Percentiles rank a stretch among this genome's conserved stretches.
Conservation (phyloP, 345 rosid species). For the Rhodamnia rubescens region DNA sequence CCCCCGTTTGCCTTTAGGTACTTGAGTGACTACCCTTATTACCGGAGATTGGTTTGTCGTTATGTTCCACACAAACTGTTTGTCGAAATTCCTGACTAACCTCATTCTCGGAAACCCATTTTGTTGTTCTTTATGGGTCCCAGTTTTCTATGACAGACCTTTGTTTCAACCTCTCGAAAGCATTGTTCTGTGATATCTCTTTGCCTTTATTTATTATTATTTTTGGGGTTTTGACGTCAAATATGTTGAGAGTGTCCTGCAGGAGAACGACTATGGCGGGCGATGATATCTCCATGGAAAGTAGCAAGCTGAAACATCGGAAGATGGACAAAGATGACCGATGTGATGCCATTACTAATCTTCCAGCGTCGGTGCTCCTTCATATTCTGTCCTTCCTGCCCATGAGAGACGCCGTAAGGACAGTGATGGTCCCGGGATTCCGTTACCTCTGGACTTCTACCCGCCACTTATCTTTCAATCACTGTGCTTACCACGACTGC, state of each 20-base stretch:
- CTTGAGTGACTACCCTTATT: not conserved
- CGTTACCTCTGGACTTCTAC: not conserved
- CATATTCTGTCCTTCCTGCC: not conserved
- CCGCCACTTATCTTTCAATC: not conserved
- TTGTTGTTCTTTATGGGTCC: not conserved
- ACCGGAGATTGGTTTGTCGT: not conserved
- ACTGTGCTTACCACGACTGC: not conserved
- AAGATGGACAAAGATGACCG: not conserved
- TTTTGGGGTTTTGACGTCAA: not conserved
- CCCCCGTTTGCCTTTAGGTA: not conserved
- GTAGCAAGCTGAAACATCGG: not conserved
- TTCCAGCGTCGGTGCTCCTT: not conserved
- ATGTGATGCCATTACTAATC: not conserved
- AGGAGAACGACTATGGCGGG: not conserved
- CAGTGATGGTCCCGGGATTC: not conserved
- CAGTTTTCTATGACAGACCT: not conserved
- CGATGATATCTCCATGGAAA: not conserved
- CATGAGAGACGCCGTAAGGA: not conserved
- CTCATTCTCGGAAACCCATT: not conserved
- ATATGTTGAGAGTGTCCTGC: not conserved
- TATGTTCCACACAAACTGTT: not conserved
- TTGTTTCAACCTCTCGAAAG: not conserved
- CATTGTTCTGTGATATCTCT: not conserved
- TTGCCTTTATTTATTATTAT: not conserved
- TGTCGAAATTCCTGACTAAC: not conserved